Conservation (phyloP, 1,284 basidiomycete species). For the Cutaneotrichosporon mucoides region DNA sequence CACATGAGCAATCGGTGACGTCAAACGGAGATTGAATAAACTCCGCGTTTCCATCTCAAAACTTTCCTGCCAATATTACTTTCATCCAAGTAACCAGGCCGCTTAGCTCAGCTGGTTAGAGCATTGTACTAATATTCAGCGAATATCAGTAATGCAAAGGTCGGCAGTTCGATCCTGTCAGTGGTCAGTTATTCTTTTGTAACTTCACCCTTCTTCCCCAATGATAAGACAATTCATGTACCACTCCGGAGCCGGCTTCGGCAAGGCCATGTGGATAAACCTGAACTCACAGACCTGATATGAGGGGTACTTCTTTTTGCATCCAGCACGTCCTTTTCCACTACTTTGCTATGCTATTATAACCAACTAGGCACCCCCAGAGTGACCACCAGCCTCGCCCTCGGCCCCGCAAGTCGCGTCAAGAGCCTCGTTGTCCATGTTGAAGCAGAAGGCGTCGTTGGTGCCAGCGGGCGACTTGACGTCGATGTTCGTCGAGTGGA, state of each 20-base stretch:
- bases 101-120: slow-evolving; percentile 3
- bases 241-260: slow-evolving; percentile 78
- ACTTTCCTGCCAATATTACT: too few relatives aligned
- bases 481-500: neutral
- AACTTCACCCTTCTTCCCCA: slow-evolving; percentile 23
- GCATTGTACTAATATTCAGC: neutral
- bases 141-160: neutral
- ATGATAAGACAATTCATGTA: slow-evolving; percentile 94
- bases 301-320: slow-evolving; percentile 35
- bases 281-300: slow-evolving; percentile 50
- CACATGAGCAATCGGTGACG: neutral
- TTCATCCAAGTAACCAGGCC: neutral
- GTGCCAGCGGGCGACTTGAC: neutral
- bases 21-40: neutral
- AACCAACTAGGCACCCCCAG: neutral
- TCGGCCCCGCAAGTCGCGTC: neutral
- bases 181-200: neutral
- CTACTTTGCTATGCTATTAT: too few relatives aligned
- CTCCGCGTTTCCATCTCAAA: too few relatives aligned
- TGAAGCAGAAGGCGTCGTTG: neutral
- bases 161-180: slow-evolving; percentile 2
- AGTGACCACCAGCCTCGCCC: neutral
- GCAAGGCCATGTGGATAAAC: slow-evolving; percentile 48
- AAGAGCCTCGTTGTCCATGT: slow-evolving; percentile 1
- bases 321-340: too few relatives aligned